These are phyloP conservation scores for Aspergillus ruber DNA, from an alignment of 2,329 filamentous ascomycete species.

Conservation along the genomic window DNA sequence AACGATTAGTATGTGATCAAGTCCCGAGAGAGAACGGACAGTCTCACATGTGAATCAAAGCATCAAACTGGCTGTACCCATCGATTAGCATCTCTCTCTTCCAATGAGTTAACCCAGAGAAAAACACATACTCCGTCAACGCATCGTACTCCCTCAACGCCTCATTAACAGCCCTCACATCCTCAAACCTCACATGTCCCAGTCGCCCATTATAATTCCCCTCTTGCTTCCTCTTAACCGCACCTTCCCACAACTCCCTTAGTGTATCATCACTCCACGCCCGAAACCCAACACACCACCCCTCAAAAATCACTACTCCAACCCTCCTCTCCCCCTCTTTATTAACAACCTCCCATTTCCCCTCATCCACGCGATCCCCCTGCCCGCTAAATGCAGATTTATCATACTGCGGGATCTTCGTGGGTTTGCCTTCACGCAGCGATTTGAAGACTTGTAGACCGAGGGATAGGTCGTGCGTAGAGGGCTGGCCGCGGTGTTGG, in stretches of 20 bases:
- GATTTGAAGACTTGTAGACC: constrained; percentile 58
- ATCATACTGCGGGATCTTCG: constrained; percentile 70
- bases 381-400: constrained; percentile 70
- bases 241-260: constrained; percentile 48
- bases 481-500: constrained; percentile 76
- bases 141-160: constrained; percentile 52
- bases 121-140: constrained; percentile 46
- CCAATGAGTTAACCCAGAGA: background rate
- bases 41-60: constrained; percentile 57
- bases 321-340: constrained; percentile 29
- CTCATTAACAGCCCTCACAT: constrained; percentile 55
- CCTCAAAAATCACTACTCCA: constrained; percentile 73
- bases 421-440: constrained; percentile 44
- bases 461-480: constrained; percentile 70
- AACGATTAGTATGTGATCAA: background rate
- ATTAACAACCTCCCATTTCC: constrained; percentile 54
- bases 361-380: constrained; percentile 64
- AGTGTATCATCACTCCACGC: constrained; percentile 52
- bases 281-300: constrained; percentile 85
- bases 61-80: constrained; percentile 46
- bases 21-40: background rate
- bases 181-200: constrained; percentile 48
- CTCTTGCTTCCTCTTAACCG: constrained; percentile 43
- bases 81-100: constrained; percentile 8
- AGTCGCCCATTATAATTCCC: constrained; percentile 46